Evolutionary conservation across 108 stramenopile species (phyloP).

Genomic region (Skeletonema costatum): DNA sequence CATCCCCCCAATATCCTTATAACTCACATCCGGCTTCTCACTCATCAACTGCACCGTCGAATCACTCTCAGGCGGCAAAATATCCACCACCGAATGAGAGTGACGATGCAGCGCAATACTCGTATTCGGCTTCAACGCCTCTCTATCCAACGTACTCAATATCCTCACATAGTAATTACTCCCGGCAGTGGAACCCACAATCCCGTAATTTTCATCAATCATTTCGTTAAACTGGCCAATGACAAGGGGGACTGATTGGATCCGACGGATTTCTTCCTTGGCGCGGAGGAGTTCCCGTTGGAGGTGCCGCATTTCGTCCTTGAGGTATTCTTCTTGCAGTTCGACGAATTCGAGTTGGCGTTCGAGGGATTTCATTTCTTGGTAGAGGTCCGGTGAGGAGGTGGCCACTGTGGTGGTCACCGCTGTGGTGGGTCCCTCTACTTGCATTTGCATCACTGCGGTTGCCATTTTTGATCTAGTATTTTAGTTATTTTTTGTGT

Average conservation of each 20-base stretch:
- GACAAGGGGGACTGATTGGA: conserved; percentile 97
- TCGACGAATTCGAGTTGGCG: conserved; percentile 93
- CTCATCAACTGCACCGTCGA: conserved; percentile 98
- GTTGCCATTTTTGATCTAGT: background rate
- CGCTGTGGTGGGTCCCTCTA: background rate
- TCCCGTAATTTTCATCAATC: conserved; percentile 99
- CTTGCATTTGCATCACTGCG: conserved; percentile 4
- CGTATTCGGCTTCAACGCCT: conserved; percentile 97
- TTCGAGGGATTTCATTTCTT: conserved; percentile 88
- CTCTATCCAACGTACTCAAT: conserved; percentile 95
- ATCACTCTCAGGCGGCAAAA: conserved; percentile 98
- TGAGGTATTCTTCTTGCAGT: conserved; percentile 98
- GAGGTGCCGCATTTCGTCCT: conserved; percentile 99
- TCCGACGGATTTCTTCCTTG: conserved; percentile 97
- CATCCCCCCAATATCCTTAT: conserved; percentile 99
- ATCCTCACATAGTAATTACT: conserved; percentile 98
- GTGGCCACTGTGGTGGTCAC: conserved; percentile 6
- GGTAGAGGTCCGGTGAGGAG: conserved; percentile 67
- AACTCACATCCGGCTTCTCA: conserved; percentile 98
- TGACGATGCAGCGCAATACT: conserved; percentile 97
- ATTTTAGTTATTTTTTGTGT: background rate
- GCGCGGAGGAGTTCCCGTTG: conserved; percentile 98
- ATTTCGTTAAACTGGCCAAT: conserved; percentile 99
- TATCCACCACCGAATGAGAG: conserved; percentile 97
- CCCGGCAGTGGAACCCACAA: conserved; percentile 94